phyloP scores from a whole-genome alignment of 2,329 filamentous ascomycete genomes.

The Claviceps monticola region DNA sequence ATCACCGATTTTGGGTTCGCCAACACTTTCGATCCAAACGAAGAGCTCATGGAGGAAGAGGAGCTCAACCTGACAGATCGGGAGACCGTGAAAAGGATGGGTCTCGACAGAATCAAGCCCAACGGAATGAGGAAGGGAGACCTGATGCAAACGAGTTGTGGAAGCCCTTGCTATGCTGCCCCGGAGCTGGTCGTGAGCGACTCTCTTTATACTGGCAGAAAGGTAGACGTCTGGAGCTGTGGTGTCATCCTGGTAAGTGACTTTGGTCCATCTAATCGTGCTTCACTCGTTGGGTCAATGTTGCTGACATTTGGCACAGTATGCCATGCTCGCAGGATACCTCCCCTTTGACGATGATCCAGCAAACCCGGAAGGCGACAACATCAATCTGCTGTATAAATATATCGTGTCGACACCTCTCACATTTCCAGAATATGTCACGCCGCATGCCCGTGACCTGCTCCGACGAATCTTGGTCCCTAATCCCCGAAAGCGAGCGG shows the following conservation, averaged over 20 bases:
- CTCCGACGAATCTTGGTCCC: conserved; percentile 87
- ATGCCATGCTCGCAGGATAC: conserved; percentile 96
- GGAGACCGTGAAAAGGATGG: conserved; percentile 74
- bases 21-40: conserved; percentile 84
- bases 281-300: too few relatives aligned
- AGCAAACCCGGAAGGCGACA: conserved; percentile 95
- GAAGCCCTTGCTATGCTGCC: conserved; percentile 93
- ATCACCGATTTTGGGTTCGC: conserved; percentile 99
- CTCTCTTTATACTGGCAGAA: conserved; percentile 89
- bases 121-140: conserved; percentile 76
- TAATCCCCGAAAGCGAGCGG: conserved; percentile 85
- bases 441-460: conserved; percentile 86
- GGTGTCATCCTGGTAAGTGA: conserved; percentile 84
- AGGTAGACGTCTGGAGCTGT: conserved; percentile 98
- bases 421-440: conserved; percentile 97
- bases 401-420: conserved; percentile 96
- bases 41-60: conserved; percentile 81
- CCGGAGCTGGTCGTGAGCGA: conserved; percentile 96
- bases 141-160: conserved; percentile 97
- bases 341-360: conserved; percentile 96
- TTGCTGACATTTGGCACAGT: conserved; percentile 40
- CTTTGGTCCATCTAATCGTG: background rate
- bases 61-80: conserved; percentile 77
- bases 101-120: conserved; percentile 64
- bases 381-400: conserved; percentile 97